Base-by-base conservation (phyloP, 805 yeast genomes). In the Isabelozyma heimii region DNA sequence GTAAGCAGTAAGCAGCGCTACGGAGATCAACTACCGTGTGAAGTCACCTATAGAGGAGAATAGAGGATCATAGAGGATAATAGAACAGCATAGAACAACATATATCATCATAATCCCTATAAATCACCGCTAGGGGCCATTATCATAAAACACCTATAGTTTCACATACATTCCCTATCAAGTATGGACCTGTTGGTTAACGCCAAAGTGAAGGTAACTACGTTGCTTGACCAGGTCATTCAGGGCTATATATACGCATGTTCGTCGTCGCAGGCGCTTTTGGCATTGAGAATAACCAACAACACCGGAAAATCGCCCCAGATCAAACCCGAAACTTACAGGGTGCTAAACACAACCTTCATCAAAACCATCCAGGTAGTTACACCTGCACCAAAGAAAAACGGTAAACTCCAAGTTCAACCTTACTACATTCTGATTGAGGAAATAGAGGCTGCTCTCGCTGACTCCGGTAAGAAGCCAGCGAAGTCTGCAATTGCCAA, bases 211-310 rank as follows among this genome's bases (percentile, higher is more conserved):
- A 81, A 75, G 59, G 72, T 87, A 46, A 77, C 80, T 10, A 87
- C 88, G 45, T 68, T 78, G 6, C 67, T 82, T 42, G 89, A 85
- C 58, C 74, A 76, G 26, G 71, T 72, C 8, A 72, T 82, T 46
- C 72, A 73, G n/a, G 96, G 94, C 1, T 69, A 76, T 30, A 76
- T 88, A 37, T 84, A 82, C 61, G 77, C 90, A 8, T 84, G 79
- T 61, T 79, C 81, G 49, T 71, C 83, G 6, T 75, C 73, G 47
- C 48, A 69, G 35, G 35, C 10, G 35, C n/a, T 30, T 4, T 13
- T 30, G 3, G 35, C 35, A 1, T 58, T 75, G 46, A 60, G 57
- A 38, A 59, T 61, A 40, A 33, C 50, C 24, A 60, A 60, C 16
- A 50, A 56, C 8, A 50, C 49, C 20, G 52, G 52, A 37, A 51